phyloP scores from a whole-genome alignment of 2,329 filamentous ascomycete species.

The Pseudogymnoascus sp. region DNA sequence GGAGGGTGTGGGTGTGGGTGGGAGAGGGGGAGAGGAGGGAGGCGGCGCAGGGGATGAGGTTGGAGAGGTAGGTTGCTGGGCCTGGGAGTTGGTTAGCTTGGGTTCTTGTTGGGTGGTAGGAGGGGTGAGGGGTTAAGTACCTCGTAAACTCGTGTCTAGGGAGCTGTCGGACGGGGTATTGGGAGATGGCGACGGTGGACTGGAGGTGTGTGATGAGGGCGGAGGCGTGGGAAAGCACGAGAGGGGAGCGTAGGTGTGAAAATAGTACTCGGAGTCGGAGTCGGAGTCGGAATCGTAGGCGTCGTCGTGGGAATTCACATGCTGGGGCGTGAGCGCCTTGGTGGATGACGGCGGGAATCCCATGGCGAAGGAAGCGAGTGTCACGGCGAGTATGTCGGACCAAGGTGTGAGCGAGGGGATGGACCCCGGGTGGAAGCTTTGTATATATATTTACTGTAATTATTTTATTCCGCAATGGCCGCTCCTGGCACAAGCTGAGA shows the following conservation, averaged over 20 bases:
- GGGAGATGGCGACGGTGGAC: slow-evolving; percentile 16
- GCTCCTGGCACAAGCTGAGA: not conserved
- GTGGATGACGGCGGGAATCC: not conserved
- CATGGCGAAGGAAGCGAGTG: not conserved
- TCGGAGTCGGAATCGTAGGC: not conserved
- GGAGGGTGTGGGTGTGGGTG: slow-evolving; percentile 52
- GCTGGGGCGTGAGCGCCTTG: not conserved
- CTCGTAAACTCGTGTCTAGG: slow-evolving; percentile 19
- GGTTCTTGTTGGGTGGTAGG: not conserved
- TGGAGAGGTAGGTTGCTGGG: slow-evolving; percentile 58
- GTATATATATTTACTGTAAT: not conserved
- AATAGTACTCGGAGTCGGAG: slow-evolving; percentile 40
- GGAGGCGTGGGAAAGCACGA: slow-evolving; percentile 63
- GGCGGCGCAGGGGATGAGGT: slow-evolving; percentile 57
- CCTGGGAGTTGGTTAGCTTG: slow-evolving; percentile 38
- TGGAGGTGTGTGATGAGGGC: slow-evolving; percentile 34
- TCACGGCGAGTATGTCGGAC: not conserved
- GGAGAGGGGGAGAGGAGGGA: slow-evolving; percentile 54
- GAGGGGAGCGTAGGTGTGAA: slow-evolving; percentile 55
- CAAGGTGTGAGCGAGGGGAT: not conserved
- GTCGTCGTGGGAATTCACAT: not conserved
- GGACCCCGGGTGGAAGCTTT: not conserved
- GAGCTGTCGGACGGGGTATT: slow-evolving; percentile 20
- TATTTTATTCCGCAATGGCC: slow-evolving; percentile 1
- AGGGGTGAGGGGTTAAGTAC: slow-evolving; percentile 13